phyloP scores from a whole-genome alignment of 768 basidiomycete genomes.

The Lyophyllum atratum region DNA sequence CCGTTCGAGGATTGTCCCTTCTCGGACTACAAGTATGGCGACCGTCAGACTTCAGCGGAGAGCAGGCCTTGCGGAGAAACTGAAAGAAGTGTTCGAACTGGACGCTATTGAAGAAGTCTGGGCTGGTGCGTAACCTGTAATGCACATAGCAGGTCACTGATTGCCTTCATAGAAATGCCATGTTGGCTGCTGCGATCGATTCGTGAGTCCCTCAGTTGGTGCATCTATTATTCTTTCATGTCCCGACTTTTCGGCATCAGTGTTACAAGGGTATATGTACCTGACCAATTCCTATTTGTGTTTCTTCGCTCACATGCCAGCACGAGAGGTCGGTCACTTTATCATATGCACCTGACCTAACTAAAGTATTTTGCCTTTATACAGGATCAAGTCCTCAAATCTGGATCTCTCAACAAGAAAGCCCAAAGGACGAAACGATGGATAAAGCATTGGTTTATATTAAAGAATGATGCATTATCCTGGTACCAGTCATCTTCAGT shows the following conservation, averaged over 20 bases:
- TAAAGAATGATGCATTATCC: conserved; percentile 93
- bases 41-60: conserved; percentile 72
- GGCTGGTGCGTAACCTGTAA: conserved; percentile 53
- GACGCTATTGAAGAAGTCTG: conserved; percentile 82
- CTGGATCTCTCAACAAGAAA: conserved; percentile 86
- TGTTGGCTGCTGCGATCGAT: conserved; percentile 93
- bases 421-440: conserved; percentile 88
- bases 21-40: conserved; percentile 65
- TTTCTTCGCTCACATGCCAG: conserved; percentile 95
- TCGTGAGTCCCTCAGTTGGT: conserved; percentile 53
- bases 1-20: conserved; percentile 23
- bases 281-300: conserved; percentile 91
- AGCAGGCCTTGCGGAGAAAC: conserved; percentile 79
- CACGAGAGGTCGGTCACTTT: conserved; percentile 65
- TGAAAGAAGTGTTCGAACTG: conserved; percentile 86
- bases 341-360: neutral
- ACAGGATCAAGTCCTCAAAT: conserved; percentile 91
- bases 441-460: conserved; percentile 94
- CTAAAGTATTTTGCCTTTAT: conserved; percentile 7
- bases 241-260: conserved; percentile 36
- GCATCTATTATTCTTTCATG: neutral
- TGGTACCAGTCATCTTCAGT: conserved; percentile 97
- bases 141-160: conserved; percentile 2
- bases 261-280: conserved; percentile 98
- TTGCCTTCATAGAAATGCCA: conserved; percentile 69